Percentiles rank a stretch among this genome's conserved stretches.
phyloP scores from a whole-genome alignment of 2,329 filamentous ascomycete species.

The Aspergillaceae sp. region DNA sequence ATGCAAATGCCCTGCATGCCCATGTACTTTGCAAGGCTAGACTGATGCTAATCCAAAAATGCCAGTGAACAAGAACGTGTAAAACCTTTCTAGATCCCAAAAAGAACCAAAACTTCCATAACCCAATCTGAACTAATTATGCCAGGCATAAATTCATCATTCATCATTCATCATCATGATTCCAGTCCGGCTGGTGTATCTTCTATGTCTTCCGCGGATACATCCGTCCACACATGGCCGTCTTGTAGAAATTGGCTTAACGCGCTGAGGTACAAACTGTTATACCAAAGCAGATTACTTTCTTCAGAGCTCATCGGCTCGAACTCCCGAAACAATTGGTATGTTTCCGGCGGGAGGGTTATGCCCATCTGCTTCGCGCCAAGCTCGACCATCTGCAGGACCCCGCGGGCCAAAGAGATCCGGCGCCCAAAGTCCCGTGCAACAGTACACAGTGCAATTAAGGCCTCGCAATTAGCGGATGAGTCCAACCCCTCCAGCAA shows the following conservation, averaged over 20 bases:
- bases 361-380: conserved; percentile 15
- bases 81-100: not conserved
- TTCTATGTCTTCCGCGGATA: too few species aligned
- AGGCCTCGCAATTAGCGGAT: conserved; percentile 14
- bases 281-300: conserved; percentile 10
- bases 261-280: conserved; percentile 17
- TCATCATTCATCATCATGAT: not conserved
- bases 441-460: conserved; percentile 19
- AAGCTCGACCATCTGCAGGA: conserved; percentile 21
- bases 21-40: too few species aligned
- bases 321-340: conserved; percentile 16
- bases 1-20: too few species aligned
- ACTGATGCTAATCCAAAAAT: too few species aligned
- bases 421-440: conserved; percentile 17
- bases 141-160: too few species aligned
- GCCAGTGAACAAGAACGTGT: too few species aligned
- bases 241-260: not conserved
- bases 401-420: conserved; percentile 18
- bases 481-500: conserved; percentile 19
- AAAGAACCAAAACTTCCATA: too few species aligned
- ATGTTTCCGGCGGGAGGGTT: conserved; percentile 16
- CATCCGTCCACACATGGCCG: not conserved
- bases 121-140: too few species aligned
- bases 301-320: conserved; percentile 12
- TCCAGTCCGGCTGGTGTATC: not conserved